A percentile compares a stretch with the other conserved stretches of the same genome.
Conservation (phyloP, 176 grass and related monocot species). For the Hyparrhenia diplandra region DNA sequence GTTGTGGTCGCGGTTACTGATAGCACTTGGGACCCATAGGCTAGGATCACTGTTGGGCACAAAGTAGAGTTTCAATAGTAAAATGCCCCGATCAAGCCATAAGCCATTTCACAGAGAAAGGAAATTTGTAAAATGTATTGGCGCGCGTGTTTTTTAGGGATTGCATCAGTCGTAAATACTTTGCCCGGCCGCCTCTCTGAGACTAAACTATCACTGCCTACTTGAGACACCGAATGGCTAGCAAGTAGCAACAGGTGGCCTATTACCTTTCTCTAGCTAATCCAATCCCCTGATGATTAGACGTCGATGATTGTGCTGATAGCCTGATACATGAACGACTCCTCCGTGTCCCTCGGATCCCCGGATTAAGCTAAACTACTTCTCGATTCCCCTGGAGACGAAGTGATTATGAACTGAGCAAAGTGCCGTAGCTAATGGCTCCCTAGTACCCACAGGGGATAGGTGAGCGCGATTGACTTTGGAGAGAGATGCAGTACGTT, state of each 20-base stretch:
- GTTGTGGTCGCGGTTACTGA: too few relatives aligned
- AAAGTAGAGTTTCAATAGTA: too few relatives aligned
- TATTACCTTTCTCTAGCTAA: not conserved
- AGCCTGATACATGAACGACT: not conserved
- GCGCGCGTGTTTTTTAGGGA: too few relatives aligned
- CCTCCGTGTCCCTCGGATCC: constrained; percentile 14
- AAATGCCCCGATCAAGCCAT: too few relatives aligned
- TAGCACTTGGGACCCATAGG: too few relatives aligned
- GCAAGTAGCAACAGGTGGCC: not conserved
- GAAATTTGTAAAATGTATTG: too few relatives aligned
- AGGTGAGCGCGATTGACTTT: constrained; percentile 27
- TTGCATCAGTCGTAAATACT: too few relatives aligned
- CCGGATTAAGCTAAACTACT: not conserved
- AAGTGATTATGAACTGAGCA: not conserved
- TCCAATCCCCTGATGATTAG: not conserved
- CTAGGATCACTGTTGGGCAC: too few relatives aligned
- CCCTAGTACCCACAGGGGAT: not conserved
- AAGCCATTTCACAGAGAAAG: too few relatives aligned
- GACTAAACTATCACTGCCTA: too few relatives aligned
- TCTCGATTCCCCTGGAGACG: constrained; percentile 8
- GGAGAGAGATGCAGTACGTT: not conserved
- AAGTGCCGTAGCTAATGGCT: not conserved
- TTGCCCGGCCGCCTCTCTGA: too few relatives aligned
- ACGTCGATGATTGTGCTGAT: not conserved
- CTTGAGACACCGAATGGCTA: not conserved